Base-by-base conservation (phyloP, 768 basidiomycete species). In the Podaxis sp. region DNA sequence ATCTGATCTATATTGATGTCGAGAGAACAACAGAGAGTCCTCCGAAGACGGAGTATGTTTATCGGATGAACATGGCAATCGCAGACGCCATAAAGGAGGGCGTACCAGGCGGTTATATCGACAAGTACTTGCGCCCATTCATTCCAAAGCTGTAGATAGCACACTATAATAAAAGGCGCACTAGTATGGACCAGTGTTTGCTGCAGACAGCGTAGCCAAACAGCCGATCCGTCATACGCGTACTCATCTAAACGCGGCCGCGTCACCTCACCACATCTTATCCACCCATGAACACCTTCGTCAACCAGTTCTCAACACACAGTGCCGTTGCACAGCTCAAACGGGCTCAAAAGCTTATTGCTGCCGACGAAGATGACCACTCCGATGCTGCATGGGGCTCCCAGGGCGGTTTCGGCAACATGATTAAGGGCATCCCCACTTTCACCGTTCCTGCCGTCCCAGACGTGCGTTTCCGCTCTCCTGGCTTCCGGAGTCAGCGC, bases 351-450 rank as follows among this genome's bases (percentile, higher is more conserved):
- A 70, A 73, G 38, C 71, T 80, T 1, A 62, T 73, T 42, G 71
- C 78, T 4, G 83, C 77, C 4, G 85, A 89, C 50, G 86, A 91
- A 44, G 85, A 84, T 18, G 83, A 84, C 46, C 78, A 82, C 64
- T 80, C 83, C 32, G 87, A 89, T 65, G 76, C 81, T n/a, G 79
- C 82, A 70, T 94, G 91, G 91, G 91, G 91, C 14, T 93, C 92
- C 42, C 71, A 82, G 65, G 91, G 84, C n/a, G 92, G 91, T 64
- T 91, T 89, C 71, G 91, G 91, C 23, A 87, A 80, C 69, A 67
- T 93, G 51, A 80, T 82, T 36, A 85, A 83, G 55, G 91, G 90
- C 61, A 78, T 86, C 51, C 91, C 90, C 4, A 78, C 79, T 52
- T 94, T 94, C 75, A 74, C 79, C 57, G 73, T 94, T 21, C 93